These are phyloP conservation scores for Myriosclerotinia duriaeana DNA, from an alignment of 2,329 filamentous ascomycete genomes.

Conservation along the genomic window DNA sequence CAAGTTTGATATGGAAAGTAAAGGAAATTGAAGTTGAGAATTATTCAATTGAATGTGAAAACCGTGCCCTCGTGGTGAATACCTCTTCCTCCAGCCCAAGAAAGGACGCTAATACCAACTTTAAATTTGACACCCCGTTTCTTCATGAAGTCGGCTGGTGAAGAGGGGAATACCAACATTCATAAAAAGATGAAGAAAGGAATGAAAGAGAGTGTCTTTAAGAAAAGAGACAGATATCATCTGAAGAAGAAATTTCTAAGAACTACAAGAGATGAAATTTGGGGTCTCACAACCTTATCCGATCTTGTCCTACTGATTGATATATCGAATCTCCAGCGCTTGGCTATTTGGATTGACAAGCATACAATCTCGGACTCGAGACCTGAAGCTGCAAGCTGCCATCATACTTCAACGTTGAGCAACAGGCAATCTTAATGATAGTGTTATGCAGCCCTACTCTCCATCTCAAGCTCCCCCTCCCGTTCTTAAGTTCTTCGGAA, in stretches of 20 bases:
- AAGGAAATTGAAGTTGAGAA: background rate
- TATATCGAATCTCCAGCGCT: conserved; percentile 24
- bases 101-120: conserved; percentile 18
- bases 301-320: conserved; percentile 26
- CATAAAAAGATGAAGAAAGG: background rate
- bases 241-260: conserved; percentile 15
- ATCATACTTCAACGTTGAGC: conserved; percentile 14
- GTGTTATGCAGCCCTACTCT: conserved; percentile 22
- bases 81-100: background rate
- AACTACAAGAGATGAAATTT: conserved; percentile 22
- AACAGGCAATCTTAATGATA: conserved; percentile 20
- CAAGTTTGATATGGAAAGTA: background rate
- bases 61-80: conserved; percentile 1
- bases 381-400: conserved; percentile 19
- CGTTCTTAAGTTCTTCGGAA: conserved; percentile 3
- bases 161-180: conserved; percentile 16
- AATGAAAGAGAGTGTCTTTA: too few species aligned
- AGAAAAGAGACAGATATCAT: background rate
- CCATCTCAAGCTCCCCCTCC: background rate
- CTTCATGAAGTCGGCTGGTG: conserved; percentile 18
- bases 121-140: conserved; percentile 22
- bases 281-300: conserved; percentile 25
- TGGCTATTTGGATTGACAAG: conserved; percentile 9
- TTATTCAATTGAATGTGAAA: background rate
- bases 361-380: conserved; percentile 4